Evolutionary conservation across 768 basidiomycete genomes (phyloP), one percentile per base, ranked within the genome.

Genomic region (Lepiota subincarnata): DNA sequence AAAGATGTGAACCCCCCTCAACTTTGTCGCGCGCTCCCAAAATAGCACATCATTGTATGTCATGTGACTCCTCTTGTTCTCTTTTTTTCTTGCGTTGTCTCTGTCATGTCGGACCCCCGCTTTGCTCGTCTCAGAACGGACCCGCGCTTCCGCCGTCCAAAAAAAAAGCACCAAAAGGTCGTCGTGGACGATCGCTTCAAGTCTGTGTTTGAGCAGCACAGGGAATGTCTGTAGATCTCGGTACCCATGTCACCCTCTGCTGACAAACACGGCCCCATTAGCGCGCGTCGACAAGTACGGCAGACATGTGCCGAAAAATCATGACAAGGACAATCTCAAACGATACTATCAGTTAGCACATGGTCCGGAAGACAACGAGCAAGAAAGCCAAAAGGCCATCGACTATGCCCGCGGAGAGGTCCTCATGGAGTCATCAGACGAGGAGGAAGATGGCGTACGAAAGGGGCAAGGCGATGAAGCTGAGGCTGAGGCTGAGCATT

Each of bases 391-490:
- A 22, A 62, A 68, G 16, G 70, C 71, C 46, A 77, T 82, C 24
- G 96, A 98, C 69, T 89, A 87, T 62, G 97, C 97, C 45, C 87
- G 97, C 55, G 97, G 97, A 51, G 87, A 86, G 62, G 85, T 86
- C 1, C 73, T 92, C 10, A 78, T 98, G 60, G 87, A 93, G 63
- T 96, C 93, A 8, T 98, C 94, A 0, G 84, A 84, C 59, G 90
- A 92, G 52, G 86, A 83, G 40, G 83, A 83, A 2, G 68, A 67
- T 8, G 68, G 73, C 5, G 26, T 12, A 8, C 31, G 7, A 44
- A 44, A 22, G 11, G 13, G 7, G 11, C 64, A 64, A 11, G 69
- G 70, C 0, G 66, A 65, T 10, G 69, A 70, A 1, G 62, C 66
- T 5, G 62, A 57, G 35, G 66, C 64, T 10, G 69, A 70, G 1